Evolutionary conservation across 2,329 filamentous ascomycete species (phyloP), one percentile per base, ranked within the genome.

Genomic region (Metarhizium humberi): DNA sequence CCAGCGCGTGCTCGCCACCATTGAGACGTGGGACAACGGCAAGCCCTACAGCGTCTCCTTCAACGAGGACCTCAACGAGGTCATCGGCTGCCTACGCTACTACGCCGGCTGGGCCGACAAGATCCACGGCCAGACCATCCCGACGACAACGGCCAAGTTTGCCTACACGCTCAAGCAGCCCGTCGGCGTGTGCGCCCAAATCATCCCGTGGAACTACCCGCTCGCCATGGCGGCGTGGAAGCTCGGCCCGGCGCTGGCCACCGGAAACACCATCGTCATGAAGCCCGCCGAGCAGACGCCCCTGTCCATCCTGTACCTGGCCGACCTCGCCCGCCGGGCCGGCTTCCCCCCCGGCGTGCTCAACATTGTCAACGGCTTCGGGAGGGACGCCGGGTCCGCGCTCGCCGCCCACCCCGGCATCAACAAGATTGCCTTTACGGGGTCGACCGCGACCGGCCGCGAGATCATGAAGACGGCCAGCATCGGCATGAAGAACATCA

Each of bases 1-100:
- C 65, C 77, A 75, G 32, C 73, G 75, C 42, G 54, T 63, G 0
- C 64, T 78, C 4, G 75, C 75, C 5, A 76, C 75, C 1, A 68
- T 78, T 6, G 89, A 95, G 71, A 88, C 90, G 0, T 92, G 88
- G 88, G 89, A 94, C 65, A 92, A 91, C 62, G 89, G 87, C 67
- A 70, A 70, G 56, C 84, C 87, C 1, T 90, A 87, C 68, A 69
- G 71, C 2, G 83, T 85, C 13, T 76, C 88, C 0, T 65, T 85
- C n/a, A 77, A 76, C 46, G 86, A 86, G 52, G 88, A 92, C 64
- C 60, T 91, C 6, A 73, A 67, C 1, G 71, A 74, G 57, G 71
- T 72, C 13, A 62, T 70, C 4, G 63, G 62, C 55, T 70, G 82
- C 14, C 72, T 84, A 46, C 83, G 85, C 60, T 92, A 92, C 70